A percentile compares a stretch with the other conserved stretches of the same genome.
Evolutionary conservation across 495 filamentous ascomycete genomes (phyloP).

Genomic region (Thermothielavioides terrestris): DNA sequence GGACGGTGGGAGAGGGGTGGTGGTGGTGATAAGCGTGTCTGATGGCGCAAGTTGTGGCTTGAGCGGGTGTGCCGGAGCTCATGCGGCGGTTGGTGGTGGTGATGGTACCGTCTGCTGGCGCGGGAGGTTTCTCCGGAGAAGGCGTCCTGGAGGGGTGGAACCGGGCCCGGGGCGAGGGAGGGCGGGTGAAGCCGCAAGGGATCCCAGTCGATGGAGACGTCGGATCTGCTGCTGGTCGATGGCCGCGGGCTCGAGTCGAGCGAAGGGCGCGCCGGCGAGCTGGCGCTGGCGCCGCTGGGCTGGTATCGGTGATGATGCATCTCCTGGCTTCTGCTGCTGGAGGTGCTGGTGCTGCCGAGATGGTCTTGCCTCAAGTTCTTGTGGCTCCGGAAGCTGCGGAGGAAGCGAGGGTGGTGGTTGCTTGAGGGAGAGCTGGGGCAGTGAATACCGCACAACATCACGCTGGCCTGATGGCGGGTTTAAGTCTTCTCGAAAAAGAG

Average conservation of each 20-base stretch:
- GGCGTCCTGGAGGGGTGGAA: slow-evolving; percentile 7
- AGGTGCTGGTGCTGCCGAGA: neutral
- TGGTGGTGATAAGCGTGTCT: too few relatives aligned
- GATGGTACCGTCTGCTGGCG: slow-evolving; percentile 11
- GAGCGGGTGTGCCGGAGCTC: slow-evolving; percentile 19
- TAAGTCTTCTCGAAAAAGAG: neutral
- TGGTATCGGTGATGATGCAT: slow-evolving; percentile 13
- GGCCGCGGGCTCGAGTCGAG: slow-evolving; percentile 18
- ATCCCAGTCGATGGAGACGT: slow-evolving; percentile 26
- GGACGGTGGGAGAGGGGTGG: neutral
- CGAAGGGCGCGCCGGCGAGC: slow-evolving; percentile 22
- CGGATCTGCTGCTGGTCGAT: slow-evolving; percentile 19
- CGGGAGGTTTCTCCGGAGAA: neutral
- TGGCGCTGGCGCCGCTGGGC: slow-evolving; percentile 16
- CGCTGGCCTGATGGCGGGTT: neutral
- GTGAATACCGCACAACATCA: slow-evolving; percentile 21
- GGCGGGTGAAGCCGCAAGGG: slow-evolving; percentile 28
- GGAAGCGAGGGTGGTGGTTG: slow-evolving; percentile 15
- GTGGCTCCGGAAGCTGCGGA: slow-evolving; percentile 29
- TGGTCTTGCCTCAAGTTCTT: slow-evolving; percentile 13
- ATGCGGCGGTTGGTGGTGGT: too few relatives aligned
- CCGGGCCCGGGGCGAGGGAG: slow-evolving; percentile 7
- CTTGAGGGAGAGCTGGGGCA: slow-evolving; percentile 2
- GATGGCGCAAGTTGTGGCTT: slow-evolving; percentile 7
- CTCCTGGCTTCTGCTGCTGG: neutral